A percentile compares a stretch with the other conserved stretches of the same genome.
Conservation (phyloP, 2,329 filamentous ascomycete genomes). For the Zasmidium cellare region DNA sequence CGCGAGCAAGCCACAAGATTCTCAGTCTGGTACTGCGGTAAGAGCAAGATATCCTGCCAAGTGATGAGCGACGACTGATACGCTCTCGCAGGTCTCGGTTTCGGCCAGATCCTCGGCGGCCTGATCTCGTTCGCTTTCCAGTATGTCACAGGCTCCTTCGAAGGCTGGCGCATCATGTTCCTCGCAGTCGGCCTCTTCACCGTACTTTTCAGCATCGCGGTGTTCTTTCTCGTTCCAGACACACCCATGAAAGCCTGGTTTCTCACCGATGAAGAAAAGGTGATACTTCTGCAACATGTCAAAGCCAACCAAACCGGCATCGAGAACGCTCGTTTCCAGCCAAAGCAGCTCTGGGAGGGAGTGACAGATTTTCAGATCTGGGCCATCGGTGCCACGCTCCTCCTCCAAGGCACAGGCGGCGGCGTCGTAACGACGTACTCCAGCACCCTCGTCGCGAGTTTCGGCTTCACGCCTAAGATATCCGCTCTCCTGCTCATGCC, state of each 20-base stretch:
- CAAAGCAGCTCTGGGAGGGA: constrained; percentile 55
- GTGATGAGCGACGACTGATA: background rate
- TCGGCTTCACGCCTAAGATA: constrained; percentile 27
- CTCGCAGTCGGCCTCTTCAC: constrained; percentile 46
- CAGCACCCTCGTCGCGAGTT: constrained; percentile 27
- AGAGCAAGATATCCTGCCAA: background rate
- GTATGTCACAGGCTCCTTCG: constrained; percentile 38
- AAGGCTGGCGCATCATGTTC: constrained; percentile 55
- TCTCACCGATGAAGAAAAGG: constrained; percentile 33
- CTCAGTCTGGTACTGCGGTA: constrained; percentile 60
- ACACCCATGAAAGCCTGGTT: constrained; percentile 25
- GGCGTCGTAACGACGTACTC: constrained; percentile 41
- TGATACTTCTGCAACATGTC: constrained; percentile 47
- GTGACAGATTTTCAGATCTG: constrained; percentile 62
- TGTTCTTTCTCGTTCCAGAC: constrained; percentile 27
- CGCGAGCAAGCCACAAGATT: constrained; percentile 63
- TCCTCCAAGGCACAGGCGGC: constrained; percentile 36
- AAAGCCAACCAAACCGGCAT: constrained; percentile 45
- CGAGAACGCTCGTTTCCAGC: constrained; percentile 48
- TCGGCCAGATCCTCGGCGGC: constrained; percentile 58
- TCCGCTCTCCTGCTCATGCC: constrained; percentile 53
- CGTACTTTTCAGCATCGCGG: constrained; percentile 34
- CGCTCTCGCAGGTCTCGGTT: constrained; percentile 65
- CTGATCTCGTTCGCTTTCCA: constrained; percentile 58
- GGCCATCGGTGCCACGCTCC: constrained; percentile 35